Percentiles rank a stretch among this genome's conserved stretches.
Conservation (phyloP, 2,329 filamentous ascomycete species). For the Erysiphe pulchra region DNA sequence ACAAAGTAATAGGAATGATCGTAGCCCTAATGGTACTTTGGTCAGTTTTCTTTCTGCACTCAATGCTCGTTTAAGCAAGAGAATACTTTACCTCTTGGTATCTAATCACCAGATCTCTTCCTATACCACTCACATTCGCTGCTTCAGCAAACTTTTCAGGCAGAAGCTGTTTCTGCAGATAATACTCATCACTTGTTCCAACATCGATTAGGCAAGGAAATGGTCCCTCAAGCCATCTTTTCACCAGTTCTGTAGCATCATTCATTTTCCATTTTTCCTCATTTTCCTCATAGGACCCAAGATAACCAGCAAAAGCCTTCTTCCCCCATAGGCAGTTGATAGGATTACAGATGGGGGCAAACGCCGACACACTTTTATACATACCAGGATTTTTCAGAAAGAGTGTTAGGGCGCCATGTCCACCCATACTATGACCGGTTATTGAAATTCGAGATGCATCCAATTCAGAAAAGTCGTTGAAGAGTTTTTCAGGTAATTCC, state of each 20-base stretch:
- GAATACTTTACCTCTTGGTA: slow-evolving; percentile 41
- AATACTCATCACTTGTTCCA: slow-evolving; percentile 87
- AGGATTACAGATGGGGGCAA: slow-evolving; percentile 77
- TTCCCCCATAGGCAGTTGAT: slow-evolving; percentile 72
- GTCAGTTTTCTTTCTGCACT: not conserved
- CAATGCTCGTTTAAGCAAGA: not conserved
- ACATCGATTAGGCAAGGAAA: slow-evolving; percentile 73
- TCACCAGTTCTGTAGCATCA: slow-evolving; percentile 76
- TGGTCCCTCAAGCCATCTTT: slow-evolving; percentile 34
- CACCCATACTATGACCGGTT: slow-evolving; percentile 90
- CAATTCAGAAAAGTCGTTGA: slow-evolving; percentile 43
- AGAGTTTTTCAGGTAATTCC: slow-evolving; percentile 62
- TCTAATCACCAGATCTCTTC: slow-evolving; percentile 45
- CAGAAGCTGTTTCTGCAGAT: slow-evolving; percentile 75
- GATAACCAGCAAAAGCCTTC: slow-evolving; percentile 83
- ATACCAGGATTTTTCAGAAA: slow-evolving; percentile 76
- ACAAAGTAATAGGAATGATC: slow-evolving; percentile 98
- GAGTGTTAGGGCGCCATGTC: slow-evolving; percentile 78
- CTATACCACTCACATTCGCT: slow-evolving; percentile 47
- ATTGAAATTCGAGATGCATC: slow-evolving; percentile 53
- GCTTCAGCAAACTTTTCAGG: slow-evolving; percentile 79
- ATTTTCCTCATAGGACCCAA: slow-evolving; percentile 35
- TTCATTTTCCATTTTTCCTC: slow-evolving; percentile 61
- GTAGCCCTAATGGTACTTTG: slow-evolving; percentile 34
- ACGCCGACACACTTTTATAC: slow-evolving; percentile 75